Base-by-base conservation (phyloP, 179 eudicot genomes). In the Silene noctiflora region DNA sequence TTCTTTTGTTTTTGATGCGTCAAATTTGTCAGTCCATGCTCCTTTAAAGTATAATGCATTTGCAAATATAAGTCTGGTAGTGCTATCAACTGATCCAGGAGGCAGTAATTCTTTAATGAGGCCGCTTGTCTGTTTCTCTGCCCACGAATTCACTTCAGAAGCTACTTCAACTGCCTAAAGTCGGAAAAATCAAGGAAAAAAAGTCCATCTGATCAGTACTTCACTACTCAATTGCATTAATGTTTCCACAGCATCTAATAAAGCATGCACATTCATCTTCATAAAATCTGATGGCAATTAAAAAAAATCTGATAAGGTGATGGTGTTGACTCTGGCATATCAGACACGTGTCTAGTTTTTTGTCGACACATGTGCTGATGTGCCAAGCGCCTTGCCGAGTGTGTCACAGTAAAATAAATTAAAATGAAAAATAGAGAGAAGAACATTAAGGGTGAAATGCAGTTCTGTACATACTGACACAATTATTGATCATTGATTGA, bases 41-140 rank as follows among this genome's bases (percentile, higher is more conserved):
- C 95, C 98, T 75, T 93, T 91, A 73, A 88, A 93, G 81, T 93
- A 93, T 21, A 93, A 69, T 0, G 93, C 95, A 77, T 90, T 93
- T 10, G 98, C 87, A 67, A 93, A 84, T 74, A 93, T 80, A 27
- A 93, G 92, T 78, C 88, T 87, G 22, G 92, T 88, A 1, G 79
- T 69, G 48, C 31, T 46, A 48, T 87, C 88, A 8, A 91, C 85
- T 39, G 96, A 85, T 6, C 86, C 95, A 27, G 90, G 70, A 63
- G 90, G 87, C 72, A 91, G 89, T 48, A 93, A 46, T 16, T 88
- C 88, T 77, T 85, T 89, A 69, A 93, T 84, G 59, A 89, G 89
- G 72, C 97, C 93, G 74, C 61, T 87, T 65, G 98, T 93, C 66
- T 88, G 78, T 69, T 84, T 83, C 64, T 89, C 93, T 24, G 89